phyloP scores from a whole-genome alignment of 1,284 basidiomycete genomes.

The Sanghuangporus baumii region DNA sequence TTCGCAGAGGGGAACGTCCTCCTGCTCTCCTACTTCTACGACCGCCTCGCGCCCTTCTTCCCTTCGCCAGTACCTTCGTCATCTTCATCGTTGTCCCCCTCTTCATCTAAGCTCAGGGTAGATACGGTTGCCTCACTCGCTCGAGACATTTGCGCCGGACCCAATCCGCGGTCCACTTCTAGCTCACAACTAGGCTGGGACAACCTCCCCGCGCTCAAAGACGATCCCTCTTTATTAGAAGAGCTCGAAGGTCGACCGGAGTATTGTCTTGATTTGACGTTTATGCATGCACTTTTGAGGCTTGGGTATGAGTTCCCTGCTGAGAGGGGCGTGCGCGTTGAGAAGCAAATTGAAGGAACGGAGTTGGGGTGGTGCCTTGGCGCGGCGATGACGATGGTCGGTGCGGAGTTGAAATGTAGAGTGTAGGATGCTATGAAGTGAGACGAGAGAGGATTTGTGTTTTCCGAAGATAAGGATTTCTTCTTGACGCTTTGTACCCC shows the following conservation, averaged over 20 bases:
- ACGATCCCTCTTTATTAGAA: constrained; percentile 50
- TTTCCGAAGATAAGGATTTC: too few relatives aligned
- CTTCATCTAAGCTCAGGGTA: constrained; percentile 41
- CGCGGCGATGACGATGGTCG: constrained; percentile 73
- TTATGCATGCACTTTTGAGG: constrained; percentile 85
- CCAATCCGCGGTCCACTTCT: constrained; percentile 46
- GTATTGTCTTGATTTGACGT: constrained; percentile 93
- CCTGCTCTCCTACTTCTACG: constrained; percentile 95
- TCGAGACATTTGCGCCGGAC: constrained; percentile 67
- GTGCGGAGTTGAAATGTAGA: constrained; percentile 51
- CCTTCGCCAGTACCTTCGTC: constrained; percentile 24
- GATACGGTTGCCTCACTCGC: constrained; percentile 64
- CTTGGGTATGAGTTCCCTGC: constrained; percentile 80
- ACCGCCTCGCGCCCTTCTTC: constrained; percentile 83
- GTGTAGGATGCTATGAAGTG: constrained; percentile 22
- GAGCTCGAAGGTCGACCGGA: constrained; percentile 86
- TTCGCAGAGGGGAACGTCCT: constrained; percentile 80
- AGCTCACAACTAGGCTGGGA: constrained; percentile 38
- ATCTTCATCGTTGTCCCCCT: constrained; percentile 14
- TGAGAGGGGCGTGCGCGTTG: constrained; percentile 65
- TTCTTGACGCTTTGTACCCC: too few relatives aligned
- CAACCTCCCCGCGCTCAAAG: constrained; percentile 1
- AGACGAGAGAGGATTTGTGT: not conserved
- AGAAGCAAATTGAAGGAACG: constrained; percentile 86
- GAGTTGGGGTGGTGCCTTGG: constrained; percentile 96